phyloP scores from a whole-genome alignment of 495 filamentous ascomycete genomes.

The Rusavskia elegans region DNA sequence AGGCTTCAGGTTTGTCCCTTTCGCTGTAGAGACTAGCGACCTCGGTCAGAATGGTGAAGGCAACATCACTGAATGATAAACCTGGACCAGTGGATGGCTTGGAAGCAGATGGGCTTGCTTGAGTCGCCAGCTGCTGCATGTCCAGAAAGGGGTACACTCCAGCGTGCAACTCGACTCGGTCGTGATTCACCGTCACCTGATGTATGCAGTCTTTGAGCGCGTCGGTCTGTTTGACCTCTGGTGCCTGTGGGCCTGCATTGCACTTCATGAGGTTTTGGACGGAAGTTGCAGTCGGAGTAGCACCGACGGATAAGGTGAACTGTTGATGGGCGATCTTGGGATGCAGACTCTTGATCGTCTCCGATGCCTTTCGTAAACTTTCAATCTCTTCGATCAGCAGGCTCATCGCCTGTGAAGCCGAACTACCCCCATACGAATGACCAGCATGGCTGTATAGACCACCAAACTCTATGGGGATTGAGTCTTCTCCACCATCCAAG shows the following conservation, averaged over 20 bases:
- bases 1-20: conserved; percentile 38
- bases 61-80: conserved; percentile 34
- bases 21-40: conserved; percentile 54
- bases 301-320: conserved; percentile 58
- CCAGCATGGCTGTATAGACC: conserved; percentile 74
- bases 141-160: conserved; percentile 63
- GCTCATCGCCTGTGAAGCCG: conserved; percentile 36
- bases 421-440: conserved; percentile 45
- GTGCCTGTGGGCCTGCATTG: not conserved
- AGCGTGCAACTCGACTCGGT: conserved; percentile 51
- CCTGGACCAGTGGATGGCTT: conserved; percentile 12
- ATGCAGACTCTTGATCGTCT: conserved; percentile 14
- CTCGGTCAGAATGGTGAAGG: conserved; percentile 54
- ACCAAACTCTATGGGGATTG: conserved; percentile 28
- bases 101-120: conserved; percentile 28
- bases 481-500: conserved; percentile 23
- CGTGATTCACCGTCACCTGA: conserved; percentile 11
- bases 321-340: conserved; percentile 10
- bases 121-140: conserved; percentile 67
- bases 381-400: conserved; percentile 45
- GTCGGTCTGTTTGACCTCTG: conserved; percentile 1
- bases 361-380: conserved; percentile 34
- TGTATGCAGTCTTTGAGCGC: conserved; percentile 4
- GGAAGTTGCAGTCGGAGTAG: conserved; percentile 61
- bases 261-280: conserved; percentile 25